Evolutionary conservation across 257 asterid species (phyloP).

Genomic region (Nicotiana tomentosiformis): DNA sequence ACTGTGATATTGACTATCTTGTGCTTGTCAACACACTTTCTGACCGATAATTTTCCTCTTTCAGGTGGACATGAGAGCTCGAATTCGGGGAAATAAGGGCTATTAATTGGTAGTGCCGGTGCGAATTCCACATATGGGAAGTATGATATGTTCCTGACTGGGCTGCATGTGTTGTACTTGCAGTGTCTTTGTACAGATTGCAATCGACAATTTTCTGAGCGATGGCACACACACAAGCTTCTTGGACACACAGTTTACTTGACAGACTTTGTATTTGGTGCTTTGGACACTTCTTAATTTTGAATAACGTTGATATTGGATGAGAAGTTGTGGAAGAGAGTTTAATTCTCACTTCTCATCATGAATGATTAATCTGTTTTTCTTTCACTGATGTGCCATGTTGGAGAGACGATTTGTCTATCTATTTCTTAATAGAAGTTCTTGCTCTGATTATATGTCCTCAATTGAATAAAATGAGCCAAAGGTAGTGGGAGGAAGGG

Average conservation of each 20-base stretch:
- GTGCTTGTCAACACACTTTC: neutral
- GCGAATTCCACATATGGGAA: neutral
- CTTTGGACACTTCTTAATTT: neutral
- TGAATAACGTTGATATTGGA: neutral
- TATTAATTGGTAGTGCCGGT: constrained; percentile 30
- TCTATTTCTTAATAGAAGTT: neutral
- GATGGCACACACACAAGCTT: neutral
- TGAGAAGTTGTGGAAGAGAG: neutral
- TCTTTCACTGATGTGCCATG: neutral
- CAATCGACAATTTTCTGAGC: neutral
- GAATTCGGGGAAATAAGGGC: constrained; percentile 95
- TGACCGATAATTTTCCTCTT: constrained; percentile 4
- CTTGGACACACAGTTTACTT: neutral
- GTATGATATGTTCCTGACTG: neutral
- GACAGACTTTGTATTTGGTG: neutral
- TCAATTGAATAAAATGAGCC: neutral
- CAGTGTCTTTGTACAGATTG: constrained; percentile 10
- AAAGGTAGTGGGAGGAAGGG: no score
- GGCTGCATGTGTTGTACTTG: constrained; percentile 8
- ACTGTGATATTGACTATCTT: neutral
- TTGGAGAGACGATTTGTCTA: neutral
- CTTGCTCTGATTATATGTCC: neutral
- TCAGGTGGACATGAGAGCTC: constrained; percentile 96
- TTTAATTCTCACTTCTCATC: neutral
- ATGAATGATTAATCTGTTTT: neutral